Evolutionary conservation across 2,329 filamentous ascomycete species (phyloP).

Genomic region (Paecilomyces fulvus): DNA sequence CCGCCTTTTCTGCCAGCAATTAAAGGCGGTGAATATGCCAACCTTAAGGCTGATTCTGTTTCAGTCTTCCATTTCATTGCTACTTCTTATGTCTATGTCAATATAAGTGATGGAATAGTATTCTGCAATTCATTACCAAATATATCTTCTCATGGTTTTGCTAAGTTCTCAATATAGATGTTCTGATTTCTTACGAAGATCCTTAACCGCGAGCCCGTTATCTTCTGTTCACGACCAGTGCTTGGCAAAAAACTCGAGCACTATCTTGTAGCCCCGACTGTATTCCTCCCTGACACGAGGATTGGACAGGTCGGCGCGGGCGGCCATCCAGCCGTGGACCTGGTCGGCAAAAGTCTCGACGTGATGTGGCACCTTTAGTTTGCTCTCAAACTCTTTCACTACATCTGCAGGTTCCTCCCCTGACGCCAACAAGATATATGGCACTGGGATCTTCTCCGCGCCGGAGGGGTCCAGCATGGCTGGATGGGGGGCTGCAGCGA

Average conservation of each 20-base stretch:
- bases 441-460: background rate
- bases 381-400: background rate
- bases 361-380: background rate
- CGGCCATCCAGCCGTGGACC: background rate
- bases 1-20: slow-evolving; percentile 17
- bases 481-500: background rate
- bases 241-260: too few species aligned
- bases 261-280: background rate
- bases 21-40: slow-evolving; percentile 17
- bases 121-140: too few species aligned
- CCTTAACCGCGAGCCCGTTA: too few species aligned
- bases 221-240: too few species aligned
- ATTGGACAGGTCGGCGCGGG: background rate
- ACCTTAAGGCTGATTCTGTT: too few species aligned
- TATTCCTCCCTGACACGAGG: background rate
- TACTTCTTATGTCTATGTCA: background rate
- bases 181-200: too few species aligned
- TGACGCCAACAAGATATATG: background rate
- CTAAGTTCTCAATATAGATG: too few species aligned
- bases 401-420: background rate
- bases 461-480: background rate
- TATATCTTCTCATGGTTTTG: too few species aligned
- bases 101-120: too few species aligned
- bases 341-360: background rate
- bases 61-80: background rate